phyloP scores from a whole-genome alignment of 306 rosid species.

The Vigna trinervia region DNA sequence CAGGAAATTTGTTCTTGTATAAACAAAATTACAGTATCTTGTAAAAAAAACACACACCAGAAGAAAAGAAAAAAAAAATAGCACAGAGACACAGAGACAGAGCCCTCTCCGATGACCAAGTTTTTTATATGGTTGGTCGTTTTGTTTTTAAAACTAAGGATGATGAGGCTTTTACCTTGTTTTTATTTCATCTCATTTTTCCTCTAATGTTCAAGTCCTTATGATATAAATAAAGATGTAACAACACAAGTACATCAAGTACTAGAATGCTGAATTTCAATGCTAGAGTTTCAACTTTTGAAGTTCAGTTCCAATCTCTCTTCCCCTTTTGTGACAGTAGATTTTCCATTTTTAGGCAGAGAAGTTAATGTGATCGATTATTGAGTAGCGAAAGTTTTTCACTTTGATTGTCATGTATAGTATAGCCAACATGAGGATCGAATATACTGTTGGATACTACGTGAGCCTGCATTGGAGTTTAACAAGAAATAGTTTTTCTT shows the following conservation, averaged over 20 bases:
- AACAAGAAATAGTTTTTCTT: slow-evolving; percentile 12
- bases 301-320: slow-evolving; percentile 31
- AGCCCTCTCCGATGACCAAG: slow-evolving; percentile 82
- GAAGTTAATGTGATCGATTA: slow-evolving; percentile 24
- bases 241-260: slow-evolving; percentile 46
- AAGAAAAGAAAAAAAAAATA: too few species aligned
- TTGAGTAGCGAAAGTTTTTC: slow-evolving; percentile 27
- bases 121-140: slow-evolving; percentile 60
- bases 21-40: slow-evolving; percentile 38
- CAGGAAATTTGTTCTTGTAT: slow-evolving; percentile 43
- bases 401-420: slow-evolving; percentile 21
- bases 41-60: slow-evolving; percentile 42
- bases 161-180: slow-evolving; percentile 71
- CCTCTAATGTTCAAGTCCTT: slow-evolving; percentile 36
- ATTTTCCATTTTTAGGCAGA: slow-evolving; percentile 25
- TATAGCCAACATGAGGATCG: slow-evolving; percentile 7
- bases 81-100: slow-evolving; percentile 45
- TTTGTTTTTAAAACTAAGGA: slow-evolving; percentile 55
- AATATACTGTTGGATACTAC: slow-evolving; percentile 16
- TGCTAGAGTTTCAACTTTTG: slow-evolving; percentile 37
- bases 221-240: slow-evolving; percentile 37
- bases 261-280: slow-evolving; percentile 41
- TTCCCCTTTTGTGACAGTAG: neutral
- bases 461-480: neutral
- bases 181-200: slow-evolving; percentile 42